Evolutionary conservation across 306 rosid genomes (phyloP).

Genomic region (Vachellia pachyceras): DNA sequence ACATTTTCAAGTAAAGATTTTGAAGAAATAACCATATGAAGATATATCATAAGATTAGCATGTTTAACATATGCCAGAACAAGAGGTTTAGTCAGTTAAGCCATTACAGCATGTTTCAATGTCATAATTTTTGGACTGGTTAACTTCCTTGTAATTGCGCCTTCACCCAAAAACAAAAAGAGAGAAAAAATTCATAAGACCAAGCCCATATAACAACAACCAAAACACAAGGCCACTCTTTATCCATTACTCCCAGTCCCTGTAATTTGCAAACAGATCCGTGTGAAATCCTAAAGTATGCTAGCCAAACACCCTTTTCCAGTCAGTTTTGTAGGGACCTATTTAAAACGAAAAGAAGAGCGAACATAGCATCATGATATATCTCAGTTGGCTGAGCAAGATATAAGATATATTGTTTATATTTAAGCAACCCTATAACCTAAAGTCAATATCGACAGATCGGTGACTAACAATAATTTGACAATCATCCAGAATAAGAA

Average conservation of each 20-base stretch:
- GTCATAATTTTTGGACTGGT: neutral
- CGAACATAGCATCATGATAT: neutral
- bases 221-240: neutral
- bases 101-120: neutral
- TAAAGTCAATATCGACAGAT: neutral
- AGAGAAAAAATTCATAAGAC: neutral
- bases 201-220: slow-evolving; percentile 6
- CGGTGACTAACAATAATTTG: neutral
- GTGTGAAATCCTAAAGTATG: neutral
- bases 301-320: slow-evolving; percentile 25
- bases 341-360: neutral
- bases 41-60: slow-evolving; percentile 1
- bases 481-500: slow-evolving; percentile 16
- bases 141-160: neutral
- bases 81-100: neutral
- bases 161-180: neutral
- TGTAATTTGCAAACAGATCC: slow-evolving; percentile 3
- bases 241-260: slow-evolving; percentile 1
- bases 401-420: neutral
- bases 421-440: slow-evolving; percentile 25
- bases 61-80: neutral
- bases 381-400: neutral
- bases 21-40: slow-evolving; percentile 28
- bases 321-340: neutral
- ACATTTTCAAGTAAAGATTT: slow-evolving; percentile 24